Conservation (phyloP, 169 alveolate genomes). For the Amoebophrya sp. region DNA sequence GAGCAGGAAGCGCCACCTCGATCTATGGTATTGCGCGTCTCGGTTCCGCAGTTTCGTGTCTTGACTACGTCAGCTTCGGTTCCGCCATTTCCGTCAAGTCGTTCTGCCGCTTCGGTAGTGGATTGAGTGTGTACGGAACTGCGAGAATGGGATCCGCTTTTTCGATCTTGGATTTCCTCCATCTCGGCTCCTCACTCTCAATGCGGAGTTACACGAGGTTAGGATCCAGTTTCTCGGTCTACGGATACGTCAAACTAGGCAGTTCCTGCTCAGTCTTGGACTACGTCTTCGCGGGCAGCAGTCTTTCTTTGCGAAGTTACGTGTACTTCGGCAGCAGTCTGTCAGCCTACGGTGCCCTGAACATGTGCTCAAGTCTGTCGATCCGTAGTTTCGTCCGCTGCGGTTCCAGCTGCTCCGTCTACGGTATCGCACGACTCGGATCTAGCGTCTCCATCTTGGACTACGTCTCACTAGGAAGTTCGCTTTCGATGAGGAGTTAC, state of each 20-base stretch:
- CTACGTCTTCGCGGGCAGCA: slow-evolving; percentile 17
- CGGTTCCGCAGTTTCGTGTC: neutral
- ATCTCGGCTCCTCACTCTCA: neutral
- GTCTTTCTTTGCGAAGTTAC: neutral
- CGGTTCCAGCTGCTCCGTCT: slow-evolving; percentile 28
- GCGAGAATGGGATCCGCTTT: slow-evolving; percentile 18
- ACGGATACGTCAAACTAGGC: neutral
- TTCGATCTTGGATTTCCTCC: slow-evolving; percentile 29
- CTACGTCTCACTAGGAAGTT: slow-evolving; percentile 30
- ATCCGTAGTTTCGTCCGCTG: slow-evolving; percentile 18
- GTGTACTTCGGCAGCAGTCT: slow-evolving; percentile 12
- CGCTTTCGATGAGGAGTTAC: neutral
- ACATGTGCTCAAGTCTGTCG: neutral
- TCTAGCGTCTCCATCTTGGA: slow-evolving; percentile 17
- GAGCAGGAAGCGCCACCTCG: slow-evolving; percentile 18
- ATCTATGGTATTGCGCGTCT: slow-evolving; percentile 27
- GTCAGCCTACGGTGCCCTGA: neutral
- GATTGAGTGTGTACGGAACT: slow-evolving; percentile 20
- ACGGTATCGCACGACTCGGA: slow-evolving; percentile 36
- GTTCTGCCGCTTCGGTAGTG: neutral
- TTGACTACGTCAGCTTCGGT: slow-evolving; percentile 27
- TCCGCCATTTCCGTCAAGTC: neutral
- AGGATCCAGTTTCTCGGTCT: neutral
- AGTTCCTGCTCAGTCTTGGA: neutral
- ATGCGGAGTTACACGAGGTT: slow-evolving; percentile 23